phyloP scores from a whole-genome alignment of 2,329 filamentous ascomycete species.

The Aspergillus texensis region DNA sequence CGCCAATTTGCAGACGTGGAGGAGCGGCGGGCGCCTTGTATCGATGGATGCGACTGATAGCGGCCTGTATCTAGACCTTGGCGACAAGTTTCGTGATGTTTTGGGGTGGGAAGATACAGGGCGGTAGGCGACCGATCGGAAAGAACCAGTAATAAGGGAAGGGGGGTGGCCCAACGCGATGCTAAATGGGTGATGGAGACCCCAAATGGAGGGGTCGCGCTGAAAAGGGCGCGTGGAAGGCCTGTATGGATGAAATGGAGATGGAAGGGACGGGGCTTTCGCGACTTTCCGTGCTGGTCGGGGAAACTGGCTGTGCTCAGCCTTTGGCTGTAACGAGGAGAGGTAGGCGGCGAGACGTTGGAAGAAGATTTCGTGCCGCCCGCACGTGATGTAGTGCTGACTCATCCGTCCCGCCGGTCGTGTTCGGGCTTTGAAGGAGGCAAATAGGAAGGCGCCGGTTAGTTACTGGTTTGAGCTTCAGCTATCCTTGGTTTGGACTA shows the following conservation, averaged over 20 bases:
- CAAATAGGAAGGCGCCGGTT: constrained; percentile 2
- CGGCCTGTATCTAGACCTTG: constrained; percentile 34
- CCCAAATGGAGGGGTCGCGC: constrained; percentile 29
- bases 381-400: constrained; percentile 31
- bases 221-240: constrained; percentile 35
- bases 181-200: constrained; percentile 21
- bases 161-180: constrained; percentile 22
- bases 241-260: constrained; percentile 40
- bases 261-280: constrained; percentile 42
- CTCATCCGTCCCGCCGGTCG: constrained; percentile 21
- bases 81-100: constrained; percentile 37
- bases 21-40: constrained; percentile 22
- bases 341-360: constrained; percentile 33
- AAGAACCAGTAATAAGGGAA: constrained; percentile 21
- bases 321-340: constrained; percentile 35
- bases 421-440: not conserved
- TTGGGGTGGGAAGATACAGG: constrained; percentile 24
- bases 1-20: constrained; percentile 23
- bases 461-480: not conserved
- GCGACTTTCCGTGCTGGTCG: constrained; percentile 39
- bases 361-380: constrained; percentile 36
- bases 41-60: constrained; percentile 31
- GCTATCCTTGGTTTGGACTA: constrained; percentile 1
- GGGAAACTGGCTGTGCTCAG: constrained; percentile 42
- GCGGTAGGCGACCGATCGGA: constrained; percentile 25